A percentile compares a stretch with the other conserved stretches of the same genome.
These are phyloP conservation scores for Massariosphaeria phaeospora DNA, from an alignment of 495 filamentous ascomycete genomes.

Conservation along the genomic window DNA sequence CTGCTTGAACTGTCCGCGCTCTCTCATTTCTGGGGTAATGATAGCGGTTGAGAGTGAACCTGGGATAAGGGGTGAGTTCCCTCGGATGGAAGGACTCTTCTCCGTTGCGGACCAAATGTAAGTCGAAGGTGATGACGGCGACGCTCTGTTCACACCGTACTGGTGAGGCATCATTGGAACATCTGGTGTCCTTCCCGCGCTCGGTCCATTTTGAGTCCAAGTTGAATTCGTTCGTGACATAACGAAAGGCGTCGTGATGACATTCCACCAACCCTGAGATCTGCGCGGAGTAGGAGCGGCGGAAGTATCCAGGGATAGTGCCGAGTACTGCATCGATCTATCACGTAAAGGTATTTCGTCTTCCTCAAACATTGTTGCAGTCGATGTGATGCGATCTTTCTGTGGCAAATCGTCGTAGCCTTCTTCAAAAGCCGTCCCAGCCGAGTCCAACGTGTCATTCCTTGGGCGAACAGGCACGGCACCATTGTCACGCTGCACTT, in stretches of 20 bases:
- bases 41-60: constrained; percentile 1
- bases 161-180: constrained; percentile 24
- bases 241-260: constrained; percentile 69
- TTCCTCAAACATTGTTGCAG: constrained; percentile 55
- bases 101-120: constrained; percentile 34
- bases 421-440: constrained; percentile 36
- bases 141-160: constrained; percentile 1
- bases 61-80: constrained; percentile 9
- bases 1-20: background rate
- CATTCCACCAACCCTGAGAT: constrained; percentile 85
- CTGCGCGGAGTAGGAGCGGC: constrained; percentile 45
- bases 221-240: constrained; percentile 38
- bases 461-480: constrained; percentile 6
- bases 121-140: constrained; percentile 18
- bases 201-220: constrained; percentile 25
- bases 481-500: background rate
- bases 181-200: constrained; percentile 20
- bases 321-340: constrained; percentile 19
- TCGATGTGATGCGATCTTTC: constrained; percentile 42
- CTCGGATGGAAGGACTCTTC: constrained; percentile 19
- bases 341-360: constrained; percentile 42
- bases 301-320: constrained; percentile 16
- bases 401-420: constrained; percentile 17
- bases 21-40: background rate
- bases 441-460: constrained; percentile 29